Conservation (phyloP, 768 basidiomycete species). For the Agaricus subrufescens region DNA sequence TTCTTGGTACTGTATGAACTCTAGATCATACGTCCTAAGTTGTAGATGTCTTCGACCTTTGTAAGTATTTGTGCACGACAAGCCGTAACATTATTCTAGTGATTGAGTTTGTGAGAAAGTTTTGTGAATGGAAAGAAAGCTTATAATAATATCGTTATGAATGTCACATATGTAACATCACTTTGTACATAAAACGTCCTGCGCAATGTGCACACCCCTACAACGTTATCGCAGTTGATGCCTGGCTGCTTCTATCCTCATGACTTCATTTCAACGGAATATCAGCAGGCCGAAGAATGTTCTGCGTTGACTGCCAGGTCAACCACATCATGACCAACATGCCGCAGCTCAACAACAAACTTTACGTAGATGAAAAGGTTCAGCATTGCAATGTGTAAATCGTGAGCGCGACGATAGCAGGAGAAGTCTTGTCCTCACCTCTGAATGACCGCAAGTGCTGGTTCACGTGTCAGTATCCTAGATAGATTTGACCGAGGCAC, state of each 20-base stretch:
- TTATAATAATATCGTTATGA: too few relatives aligned
- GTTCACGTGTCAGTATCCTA: conserved; percentile 18
- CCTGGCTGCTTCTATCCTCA: not conserved
- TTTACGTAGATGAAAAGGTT: conserved; percentile 14
- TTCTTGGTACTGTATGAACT: conserved; percentile 68
- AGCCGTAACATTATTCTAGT: not conserved
- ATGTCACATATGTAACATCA: not conserved
- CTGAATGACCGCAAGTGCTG: conserved; percentile 41
- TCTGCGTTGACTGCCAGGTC: conserved; percentile 46
- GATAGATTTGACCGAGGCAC: too few relatives aligned
- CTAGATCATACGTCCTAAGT: conserved; percentile 14
- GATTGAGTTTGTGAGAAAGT: not conserved
- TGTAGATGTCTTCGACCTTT: too few relatives aligned
- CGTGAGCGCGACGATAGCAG: too few relatives aligned
- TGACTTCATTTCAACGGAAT: not conserved
- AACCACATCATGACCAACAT: conserved; percentile 47
- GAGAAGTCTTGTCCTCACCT: conserved; percentile 31
- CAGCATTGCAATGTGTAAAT: not conserved
- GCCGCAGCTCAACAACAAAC: conserved; percentile 41
- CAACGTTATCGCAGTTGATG: not conserved
- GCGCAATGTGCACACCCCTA: not conserved
- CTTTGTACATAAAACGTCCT: not conserved
- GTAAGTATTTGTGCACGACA: too few relatives aligned
- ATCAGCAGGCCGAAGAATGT: conserved; percentile 16
- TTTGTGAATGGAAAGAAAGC: too few relatives aligned